Conservation (phyloP, 2,329 filamentous ascomycete genomes). For the Boeremia lycopersici region DNA sequence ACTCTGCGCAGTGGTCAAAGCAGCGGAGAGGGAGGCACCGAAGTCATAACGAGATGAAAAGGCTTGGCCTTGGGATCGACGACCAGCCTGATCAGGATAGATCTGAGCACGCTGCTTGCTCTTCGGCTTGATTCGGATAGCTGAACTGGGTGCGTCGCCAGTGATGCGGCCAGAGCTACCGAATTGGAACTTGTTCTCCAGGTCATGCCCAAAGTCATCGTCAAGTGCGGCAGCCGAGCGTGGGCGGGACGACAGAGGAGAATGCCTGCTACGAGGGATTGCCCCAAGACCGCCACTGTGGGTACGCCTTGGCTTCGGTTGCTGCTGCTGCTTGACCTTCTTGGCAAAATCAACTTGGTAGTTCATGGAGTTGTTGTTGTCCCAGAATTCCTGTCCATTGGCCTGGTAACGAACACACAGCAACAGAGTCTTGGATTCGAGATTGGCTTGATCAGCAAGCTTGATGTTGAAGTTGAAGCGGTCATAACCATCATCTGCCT, state of each 20-base stretch:
- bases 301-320: slow-evolving; percentile 49
- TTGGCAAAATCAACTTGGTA: slow-evolving; percentile 94
- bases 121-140: slow-evolving; percentile 72
- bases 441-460: slow-evolving; percentile 85
- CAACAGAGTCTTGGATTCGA: slow-evolving; percentile 91
- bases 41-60: slow-evolving; percentile 98
- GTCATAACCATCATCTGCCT: slow-evolving; percentile 73
- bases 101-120: slow-evolving; percentile 64
- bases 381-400: slow-evolving; percentile 87
- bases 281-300: slow-evolving; percentile 56
- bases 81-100: slow-evolving; percentile 62
- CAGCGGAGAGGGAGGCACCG: slow-evolving; percentile 84
- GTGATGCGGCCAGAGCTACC: slow-evolving; percentile 46
- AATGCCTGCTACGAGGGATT: slow-evolving; percentile 57
- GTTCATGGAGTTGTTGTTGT: slow-evolving; percentile 86
- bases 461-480: slow-evolving; percentile 95
- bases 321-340: slow-evolving; percentile 65
- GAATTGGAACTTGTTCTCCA: slow-evolving; percentile 56
- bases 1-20: slow-evolving; percentile 75
- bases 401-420: slow-evolving; percentile 90
- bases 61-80: slow-evolving; percentile 63
- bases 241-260: slow-evolving; percentile 54
- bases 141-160: slow-evolving; percentile 64
- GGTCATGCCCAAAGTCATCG: slow-evolving; percentile 70
- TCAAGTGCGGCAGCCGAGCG: slow-evolving; percentile 62